Evolutionary conservation across 1,139 yeast species (phyloP), one percentile per base, ranked within the genome.

Genomic region (Geotrichum restrictum): DNA sequence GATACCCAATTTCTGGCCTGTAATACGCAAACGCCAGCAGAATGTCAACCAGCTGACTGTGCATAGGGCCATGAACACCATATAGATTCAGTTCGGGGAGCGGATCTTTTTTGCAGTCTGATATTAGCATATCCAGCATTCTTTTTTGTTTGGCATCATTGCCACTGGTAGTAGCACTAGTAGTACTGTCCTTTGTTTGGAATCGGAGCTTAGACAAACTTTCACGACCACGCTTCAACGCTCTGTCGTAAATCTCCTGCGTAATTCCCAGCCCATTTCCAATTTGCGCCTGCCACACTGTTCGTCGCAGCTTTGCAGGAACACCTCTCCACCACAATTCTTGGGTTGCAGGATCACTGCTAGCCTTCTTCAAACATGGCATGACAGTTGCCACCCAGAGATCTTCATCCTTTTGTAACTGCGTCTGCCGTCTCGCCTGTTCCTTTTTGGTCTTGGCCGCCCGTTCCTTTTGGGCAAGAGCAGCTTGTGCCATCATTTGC

Each of bases 241-340:
- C 61, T 2, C 52, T 48, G 10, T 52, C 56, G 43, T 64, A 62
- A 3, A 60, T 49, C 1, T 57, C 56, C 3, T 57, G 41, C 6
- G 64, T 54, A 24, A 71, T 53, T 3, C 60, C 54, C 41, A 66
- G 61, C n/a, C 63, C 59, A 54, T 72, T 73, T 11, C 79, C 79
- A 33, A 77, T 68, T 49, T 73, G 74, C 48, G 66, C 66, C 57
- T 69, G 66, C 91, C 91, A 84, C 3, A 83, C 70, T 13, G 65
- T 65, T 7, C 72, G 66, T 45, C 91, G 69, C 16, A 75, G 63
- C 37, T 64, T 62, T n/a, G 69, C 54, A 2, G 88, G 84, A 1
- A 84, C 66, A 1, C 88, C 88, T 49, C 87, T 69, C 88, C 88
- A 83, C 78, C 83, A 81, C 54, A 82, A 68, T 52, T 80, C 82